Percentiles rank a stretch among this genome's conserved stretches.
These are phyloP conservation scores for Byssothecium circinans DNA, from an alignment of 2,329 filamentous ascomycete genomes.

Conservation along the genomic window DNA sequence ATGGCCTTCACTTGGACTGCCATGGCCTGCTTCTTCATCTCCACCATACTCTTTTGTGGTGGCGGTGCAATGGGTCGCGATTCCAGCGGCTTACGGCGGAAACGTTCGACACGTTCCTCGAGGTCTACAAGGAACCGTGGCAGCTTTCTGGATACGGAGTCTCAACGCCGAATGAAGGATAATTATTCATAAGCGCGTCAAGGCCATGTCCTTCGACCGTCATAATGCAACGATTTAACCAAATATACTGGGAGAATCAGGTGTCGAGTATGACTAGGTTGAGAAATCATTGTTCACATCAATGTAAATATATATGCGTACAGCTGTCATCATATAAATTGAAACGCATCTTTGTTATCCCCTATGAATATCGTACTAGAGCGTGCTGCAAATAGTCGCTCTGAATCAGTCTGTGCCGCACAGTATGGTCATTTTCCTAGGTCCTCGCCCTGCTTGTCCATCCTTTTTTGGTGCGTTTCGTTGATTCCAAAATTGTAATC, in stretches of 20 bases:
- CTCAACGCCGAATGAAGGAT: slow-evolving; percentile 67
- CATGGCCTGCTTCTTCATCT: slow-evolving; percentile 66
- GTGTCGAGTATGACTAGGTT: background rate
- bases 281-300: background rate
- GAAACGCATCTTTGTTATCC: too few relatives aligned
- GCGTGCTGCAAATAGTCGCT: too few relatives aligned
- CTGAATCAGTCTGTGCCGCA: background rate
- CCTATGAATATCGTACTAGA: too few relatives aligned
- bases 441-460: background rate
- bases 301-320: too few relatives aligned
- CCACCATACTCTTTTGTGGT: slow-evolving; percentile 67
- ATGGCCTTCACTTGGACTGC: slow-evolving; percentile 79
- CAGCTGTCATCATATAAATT: too few relatives aligned
- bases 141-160: slow-evolving; percentile 59
- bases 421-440: background rate
- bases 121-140: slow-evolving; percentile 45
- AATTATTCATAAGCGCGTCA: slow-evolving; percentile 59
- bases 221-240: too few relatives aligned
- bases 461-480: background rate
- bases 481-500: background rate
- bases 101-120: slow-evolving; percentile 47
- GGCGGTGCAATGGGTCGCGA: slow-evolving; percentile 58
- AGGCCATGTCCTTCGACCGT: background rate
- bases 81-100: slow-evolving; percentile 42
- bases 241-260: background rate